Conservation (phyloP, 2,329 filamentous ascomycete species). For the Sclerotinia trifoliorum region DNA sequence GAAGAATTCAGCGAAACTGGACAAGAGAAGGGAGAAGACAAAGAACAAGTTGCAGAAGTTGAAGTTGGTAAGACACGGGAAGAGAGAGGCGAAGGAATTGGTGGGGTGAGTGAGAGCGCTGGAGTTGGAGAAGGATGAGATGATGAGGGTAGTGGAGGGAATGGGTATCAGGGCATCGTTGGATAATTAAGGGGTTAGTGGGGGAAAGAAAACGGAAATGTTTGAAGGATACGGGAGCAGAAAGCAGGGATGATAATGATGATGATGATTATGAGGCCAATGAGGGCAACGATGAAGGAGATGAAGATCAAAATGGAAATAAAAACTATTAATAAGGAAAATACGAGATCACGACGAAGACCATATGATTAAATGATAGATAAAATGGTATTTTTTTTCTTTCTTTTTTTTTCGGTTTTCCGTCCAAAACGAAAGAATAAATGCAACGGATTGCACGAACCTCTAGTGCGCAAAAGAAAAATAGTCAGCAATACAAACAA, state of each 20-base stretch:
- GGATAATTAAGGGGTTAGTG: too few relatives aligned
- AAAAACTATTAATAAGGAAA: too few relatives aligned
- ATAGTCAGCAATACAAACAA: not conserved
- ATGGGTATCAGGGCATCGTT: not conserved
- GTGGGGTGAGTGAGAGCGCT: not conserved
- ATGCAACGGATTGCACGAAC: too few relatives aligned
- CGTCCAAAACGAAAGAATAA: not conserved
- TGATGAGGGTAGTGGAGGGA: not conserved
- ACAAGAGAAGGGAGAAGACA: not conserved
- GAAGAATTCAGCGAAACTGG: not conserved
- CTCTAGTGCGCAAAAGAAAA: not conserved
- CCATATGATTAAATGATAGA: not conserved
- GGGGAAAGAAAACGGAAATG: too few relatives aligned
- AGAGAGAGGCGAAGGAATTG: too few relatives aligned
- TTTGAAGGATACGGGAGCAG: not conserved
- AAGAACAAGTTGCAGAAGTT: not conserved
- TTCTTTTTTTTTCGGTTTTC: not conserved
- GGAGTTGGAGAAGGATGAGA: too few relatives aligned
- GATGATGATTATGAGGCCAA: not conserved
- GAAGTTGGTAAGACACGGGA: too few relatives aligned
- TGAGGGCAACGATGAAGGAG: not conserved
- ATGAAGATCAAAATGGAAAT: not conserved
- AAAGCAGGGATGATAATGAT: not conserved
- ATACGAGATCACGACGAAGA: too few relatives aligned
- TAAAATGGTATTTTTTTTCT: not conserved